Evolutionary conservation across 345 rosid genomes (phyloP).

Genomic region (Pseudoturritis turrita): DNA sequence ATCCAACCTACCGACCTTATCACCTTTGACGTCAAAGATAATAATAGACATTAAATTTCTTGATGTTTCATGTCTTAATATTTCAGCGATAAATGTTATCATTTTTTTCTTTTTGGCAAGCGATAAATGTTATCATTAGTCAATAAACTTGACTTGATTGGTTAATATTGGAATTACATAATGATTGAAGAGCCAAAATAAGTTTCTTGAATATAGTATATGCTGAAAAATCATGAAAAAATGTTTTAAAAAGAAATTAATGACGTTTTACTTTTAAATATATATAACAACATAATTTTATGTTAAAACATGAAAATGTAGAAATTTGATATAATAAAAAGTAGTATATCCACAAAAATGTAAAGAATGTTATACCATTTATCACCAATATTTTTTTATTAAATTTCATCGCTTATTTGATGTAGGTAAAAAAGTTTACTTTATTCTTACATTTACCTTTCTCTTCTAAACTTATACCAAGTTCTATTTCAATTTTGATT

Average conservation of each 20-base stretch:
- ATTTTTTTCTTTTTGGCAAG: no score
- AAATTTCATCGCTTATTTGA: no score
- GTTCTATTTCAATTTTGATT: background rate
- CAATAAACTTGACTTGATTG: slow-evolving; percentile 9
- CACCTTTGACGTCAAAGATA: slow-evolving; percentile 2
- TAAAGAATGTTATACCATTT: background rate
- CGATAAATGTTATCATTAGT: background rate
- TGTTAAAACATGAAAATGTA: no score
- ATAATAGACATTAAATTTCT: background rate
- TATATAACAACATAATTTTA: no score
- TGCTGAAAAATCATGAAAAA: background rate
- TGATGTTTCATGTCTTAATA: background rate
- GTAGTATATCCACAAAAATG: background rate
- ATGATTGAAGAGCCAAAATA: background rate
- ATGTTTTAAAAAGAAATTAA: background rate
- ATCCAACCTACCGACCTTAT: slow-evolving; percentile 16
- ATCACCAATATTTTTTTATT: background rate
- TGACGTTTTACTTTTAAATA: no score
- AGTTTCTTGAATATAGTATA: background rate
- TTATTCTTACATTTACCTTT: no score
- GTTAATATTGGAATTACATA: background rate
- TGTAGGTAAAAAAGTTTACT: background rate
- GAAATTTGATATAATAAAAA: background rate
- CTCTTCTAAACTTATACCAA: background rate
- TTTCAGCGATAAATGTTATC: background rate